A percentile compares a stretch with the other conserved stretches of the same genome.
These are phyloP conservation scores for Gamarada debralockiae DNA, from an alignment of 495 filamentous ascomycete genomes.

Conservation along the genomic window DNA sequence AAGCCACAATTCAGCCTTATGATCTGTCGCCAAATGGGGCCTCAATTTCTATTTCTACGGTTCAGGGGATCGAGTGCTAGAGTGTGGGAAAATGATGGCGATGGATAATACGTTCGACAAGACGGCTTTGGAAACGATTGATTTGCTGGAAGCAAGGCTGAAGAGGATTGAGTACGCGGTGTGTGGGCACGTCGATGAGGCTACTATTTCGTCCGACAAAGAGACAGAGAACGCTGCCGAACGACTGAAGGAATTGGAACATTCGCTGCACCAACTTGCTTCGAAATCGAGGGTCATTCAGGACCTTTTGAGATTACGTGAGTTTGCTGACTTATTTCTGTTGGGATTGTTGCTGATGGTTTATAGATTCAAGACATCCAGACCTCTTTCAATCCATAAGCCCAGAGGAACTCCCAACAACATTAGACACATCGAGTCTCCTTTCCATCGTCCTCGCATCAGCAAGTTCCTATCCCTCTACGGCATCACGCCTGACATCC, in stretches of 20 bases:
- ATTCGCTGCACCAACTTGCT: conserved; percentile 47
- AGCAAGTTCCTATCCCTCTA: conserved; percentile 69
- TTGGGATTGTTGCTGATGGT: conserved; percentile 15
- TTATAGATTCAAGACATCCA: conserved; percentile 52
- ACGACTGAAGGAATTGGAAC: conserved; percentile 63
- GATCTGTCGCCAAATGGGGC: too few relatives aligned
- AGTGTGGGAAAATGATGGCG: neutral
- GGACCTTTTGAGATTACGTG: conserved; percentile 45
- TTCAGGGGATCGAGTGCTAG: too few relatives aligned
- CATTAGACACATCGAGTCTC: conserved; percentile 26
- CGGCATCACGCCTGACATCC: conserved; percentile 74
- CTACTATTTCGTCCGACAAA: conserved; percentile 26
- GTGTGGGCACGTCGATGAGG: conserved; percentile 46
- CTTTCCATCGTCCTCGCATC: conserved; percentile 71
- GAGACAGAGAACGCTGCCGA: conserved; percentile 40
- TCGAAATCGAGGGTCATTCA: conserved; percentile 42
- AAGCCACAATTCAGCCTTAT: too few relatives aligned
- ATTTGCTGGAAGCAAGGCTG: conserved; percentile 73
- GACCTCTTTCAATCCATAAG: conserved; percentile 50
- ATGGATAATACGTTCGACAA: conserved; percentile 48
- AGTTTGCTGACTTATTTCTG: conserved; percentile 8
- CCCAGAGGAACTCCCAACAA: conserved; percentile 36
- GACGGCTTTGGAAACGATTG: conserved; percentile 60
- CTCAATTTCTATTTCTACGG: too few relatives aligned
- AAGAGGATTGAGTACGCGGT: conserved; percentile 70